Percentiles rank a stretch among this genome's conserved stretches.
These are phyloP conservation scores for Globisporangium spiculum DNA, from an alignment of 352 stramenopile genomes.

Conservation along the genomic window DNA sequence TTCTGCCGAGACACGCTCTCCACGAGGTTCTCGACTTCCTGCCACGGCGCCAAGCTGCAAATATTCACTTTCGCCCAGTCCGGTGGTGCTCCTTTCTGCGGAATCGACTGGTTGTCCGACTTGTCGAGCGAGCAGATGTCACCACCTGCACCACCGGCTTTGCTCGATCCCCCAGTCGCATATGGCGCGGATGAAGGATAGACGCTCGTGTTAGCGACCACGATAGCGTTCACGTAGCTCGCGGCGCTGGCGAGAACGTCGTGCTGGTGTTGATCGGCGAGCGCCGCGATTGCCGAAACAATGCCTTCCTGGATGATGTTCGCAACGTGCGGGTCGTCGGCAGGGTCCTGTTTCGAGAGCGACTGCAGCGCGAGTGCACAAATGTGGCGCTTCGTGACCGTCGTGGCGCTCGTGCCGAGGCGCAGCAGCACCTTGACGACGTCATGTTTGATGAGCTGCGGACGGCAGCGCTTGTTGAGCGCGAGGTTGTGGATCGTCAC, in stretches of 20 bases:
- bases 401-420: conserved; percentile 38
- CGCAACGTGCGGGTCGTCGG: conserved; percentile 42
- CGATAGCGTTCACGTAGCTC: conserved; percentile 23
- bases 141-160: conserved; percentile 13
- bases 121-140: conserved; percentile 22
- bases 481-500: conserved; percentile 69
- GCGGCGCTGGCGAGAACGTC: conserved; percentile 43
- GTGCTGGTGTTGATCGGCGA: conserved; percentile 61
- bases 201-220: background rate
- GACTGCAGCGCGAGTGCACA: conserved; percentile 59
- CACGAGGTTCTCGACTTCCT: conserved; percentile 33
- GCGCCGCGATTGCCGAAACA: conserved; percentile 51
- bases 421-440: conserved; percentile 69
- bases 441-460: conserved; percentile 73
- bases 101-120: conserved; percentile 30
- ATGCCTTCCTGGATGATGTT: conserved; percentile 74
- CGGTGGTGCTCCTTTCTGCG: conserved; percentile 41
- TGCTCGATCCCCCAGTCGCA: conserved; percentile 5
- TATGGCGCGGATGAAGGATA: background rate
- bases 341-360: conserved; percentile 42
- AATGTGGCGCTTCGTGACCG: conserved; percentile 59
- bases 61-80: conserved; percentile 64
- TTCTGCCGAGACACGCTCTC: conserved; percentile 1
- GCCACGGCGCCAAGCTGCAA: conserved; percentile 43
- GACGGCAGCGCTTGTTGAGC: conserved; percentile 46